Evolutionary conservation across 352 stramenopile species (phyloP).

Genomic region (Pythium phragmitis): DNA sequence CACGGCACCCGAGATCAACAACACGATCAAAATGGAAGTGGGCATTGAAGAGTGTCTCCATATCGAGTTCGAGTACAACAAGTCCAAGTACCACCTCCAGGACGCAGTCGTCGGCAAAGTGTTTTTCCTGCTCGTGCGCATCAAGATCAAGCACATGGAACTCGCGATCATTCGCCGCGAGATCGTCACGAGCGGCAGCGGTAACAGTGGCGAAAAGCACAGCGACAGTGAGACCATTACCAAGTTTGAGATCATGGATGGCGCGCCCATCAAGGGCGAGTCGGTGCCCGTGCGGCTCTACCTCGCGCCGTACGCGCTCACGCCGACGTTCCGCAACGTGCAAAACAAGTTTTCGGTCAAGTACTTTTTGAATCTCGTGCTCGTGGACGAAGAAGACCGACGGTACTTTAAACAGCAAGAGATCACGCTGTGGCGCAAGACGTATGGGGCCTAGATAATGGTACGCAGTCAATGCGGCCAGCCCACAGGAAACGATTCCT

Average conservation of each 20-base stretch:
- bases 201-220: conserved; percentile 68
- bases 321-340: conserved; percentile 88
- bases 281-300: conserved; percentile 97
- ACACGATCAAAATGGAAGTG: conserved; percentile 97
- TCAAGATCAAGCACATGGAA: conserved; percentile 99
- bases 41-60: conserved; percentile 99
- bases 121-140: conserved; percentile 97
- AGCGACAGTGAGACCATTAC: conserved; percentile 96
- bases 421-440: conserved; percentile 94
- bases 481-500: background rate
- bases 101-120: conserved; percentile 98
- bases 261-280: conserved; percentile 95
- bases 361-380: conserved; percentile 98
- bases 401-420: conserved; percentile 99
- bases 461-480: background rate
- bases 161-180: conserved; percentile 96
- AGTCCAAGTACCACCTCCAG: conserved; percentile 94
- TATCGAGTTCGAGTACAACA: conserved; percentile 99
- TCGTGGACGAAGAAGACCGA: conserved; percentile 99
- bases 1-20: conserved; percentile 74
- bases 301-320: conserved; percentile 88
- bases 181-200: conserved; percentile 53
- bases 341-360: conserved; percentile 93
- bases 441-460: conserved; percentile 23
- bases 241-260: conserved; percentile 99